Evolutionary conservation across 805 yeast genomes (phyloP).

Genomic region (Phaffomyces thermotolerans): DNA sequence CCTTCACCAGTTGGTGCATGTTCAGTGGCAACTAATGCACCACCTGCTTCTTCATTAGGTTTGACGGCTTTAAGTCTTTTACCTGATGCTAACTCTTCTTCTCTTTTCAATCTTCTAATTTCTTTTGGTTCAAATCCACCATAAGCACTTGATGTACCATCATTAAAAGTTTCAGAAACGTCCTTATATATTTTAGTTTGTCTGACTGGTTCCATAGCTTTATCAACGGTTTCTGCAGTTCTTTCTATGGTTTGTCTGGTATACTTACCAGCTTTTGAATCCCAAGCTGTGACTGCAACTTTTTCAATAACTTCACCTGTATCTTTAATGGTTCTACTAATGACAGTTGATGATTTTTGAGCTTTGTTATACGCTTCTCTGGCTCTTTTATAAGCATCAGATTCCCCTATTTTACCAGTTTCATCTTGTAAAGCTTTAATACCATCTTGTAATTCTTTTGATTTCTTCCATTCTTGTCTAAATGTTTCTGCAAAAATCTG

Average conservation of each 20-base stretch:
- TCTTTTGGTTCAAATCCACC: slow-evolving; percentile 91
- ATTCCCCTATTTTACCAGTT: slow-evolving; percentile 88
- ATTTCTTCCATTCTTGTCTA: slow-evolving; percentile 83
- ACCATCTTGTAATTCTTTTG: slow-evolving; percentile 81
- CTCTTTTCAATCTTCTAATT: slow-evolving; percentile 67
- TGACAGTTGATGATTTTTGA: slow-evolving; percentile 61
- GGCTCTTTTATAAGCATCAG: slow-evolving; percentile 88
- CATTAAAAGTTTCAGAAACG: slow-evolving; percentile 81
- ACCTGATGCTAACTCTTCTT: slow-evolving; percentile 51
- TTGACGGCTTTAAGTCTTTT: slow-evolving; percentile 59
- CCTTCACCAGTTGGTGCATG: slow-evolving; percentile 67
- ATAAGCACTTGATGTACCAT: slow-evolving; percentile 80
- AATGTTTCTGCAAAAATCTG: slow-evolving; percentile 93
- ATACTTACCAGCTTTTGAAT: slow-evolving; percentile 82
- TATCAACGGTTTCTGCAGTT: slow-evolving; percentile 82
- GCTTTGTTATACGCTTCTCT: slow-evolving; percentile 88
- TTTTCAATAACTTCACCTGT: slow-evolving; percentile 93
- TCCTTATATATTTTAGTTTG: slow-evolving; percentile 85
- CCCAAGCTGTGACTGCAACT: slow-evolving; percentile 92
- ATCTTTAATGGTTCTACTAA: slow-evolving; percentile 67
- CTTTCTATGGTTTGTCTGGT: slow-evolving; percentile 80
- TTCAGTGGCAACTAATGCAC: slow-evolving; percentile 75
- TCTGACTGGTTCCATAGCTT: slow-evolving; percentile 87
- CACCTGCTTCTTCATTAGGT: slow-evolving; percentile 77
- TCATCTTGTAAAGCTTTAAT: slow-evolving; percentile 94